Evolutionary conservation across 2,329 filamentous ascomycete genomes (phyloP).

Genomic region (Aspergillus brunneoviolaceus): DNA sequence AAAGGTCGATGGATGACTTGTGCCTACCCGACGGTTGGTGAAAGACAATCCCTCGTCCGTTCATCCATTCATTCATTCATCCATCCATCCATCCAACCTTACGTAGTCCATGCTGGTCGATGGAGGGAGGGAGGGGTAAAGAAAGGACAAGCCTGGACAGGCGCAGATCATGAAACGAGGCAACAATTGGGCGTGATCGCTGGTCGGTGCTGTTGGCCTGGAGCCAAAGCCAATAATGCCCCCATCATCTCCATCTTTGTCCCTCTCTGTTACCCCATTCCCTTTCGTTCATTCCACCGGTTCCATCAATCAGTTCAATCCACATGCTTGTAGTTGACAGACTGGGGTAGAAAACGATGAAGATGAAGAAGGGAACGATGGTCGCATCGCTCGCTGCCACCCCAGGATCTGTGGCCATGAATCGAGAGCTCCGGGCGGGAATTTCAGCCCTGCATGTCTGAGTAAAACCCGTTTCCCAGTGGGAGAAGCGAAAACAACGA

Average conservation of each 20-base stretch:
- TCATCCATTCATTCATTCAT: background rate
- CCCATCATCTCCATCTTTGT: background rate
- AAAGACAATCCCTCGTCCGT: background rate
- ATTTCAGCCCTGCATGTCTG: constrained; percentile 8
- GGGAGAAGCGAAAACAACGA: background rate
- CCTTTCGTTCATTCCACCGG: background rate
- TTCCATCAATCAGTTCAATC: background rate
- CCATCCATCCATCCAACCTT: constrained; percentile 13
- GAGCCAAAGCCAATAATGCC: constrained; percentile 5
- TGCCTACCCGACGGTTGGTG: background rate
- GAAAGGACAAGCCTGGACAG: constrained; percentile 24
- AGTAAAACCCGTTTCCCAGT: background rate
- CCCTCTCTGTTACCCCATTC: background rate
- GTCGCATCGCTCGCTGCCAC: background rate
- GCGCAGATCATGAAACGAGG: constrained; percentile 30
- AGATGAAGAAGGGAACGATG: background rate
- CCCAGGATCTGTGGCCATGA: constrained; percentile 3
- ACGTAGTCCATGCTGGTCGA: constrained; percentile 19
- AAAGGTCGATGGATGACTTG: constrained; percentile 1
- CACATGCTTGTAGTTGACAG: background rate
- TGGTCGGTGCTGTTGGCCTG: constrained; percentile 15
- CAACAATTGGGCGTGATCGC: constrained; percentile 25
- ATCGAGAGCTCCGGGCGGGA: constrained; percentile 3
- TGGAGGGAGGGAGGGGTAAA: constrained; percentile 24
- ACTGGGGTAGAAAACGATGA: background rate